Conservation (phyloP, 2,329 filamentous ascomycete species). For the Cercospora brassicicola region DNA sequence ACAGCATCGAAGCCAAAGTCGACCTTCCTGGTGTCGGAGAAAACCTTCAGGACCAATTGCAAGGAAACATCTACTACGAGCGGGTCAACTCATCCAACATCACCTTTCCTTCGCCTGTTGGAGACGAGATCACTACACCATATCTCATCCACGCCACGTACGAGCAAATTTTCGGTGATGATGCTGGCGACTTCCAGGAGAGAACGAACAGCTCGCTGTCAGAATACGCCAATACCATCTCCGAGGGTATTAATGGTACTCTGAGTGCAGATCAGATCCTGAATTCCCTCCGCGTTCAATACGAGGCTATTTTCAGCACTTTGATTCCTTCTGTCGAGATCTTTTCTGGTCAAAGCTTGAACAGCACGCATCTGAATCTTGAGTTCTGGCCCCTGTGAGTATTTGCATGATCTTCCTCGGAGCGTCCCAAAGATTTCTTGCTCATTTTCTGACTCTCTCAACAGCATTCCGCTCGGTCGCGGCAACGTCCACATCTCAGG, state of each 20-base stretch:
- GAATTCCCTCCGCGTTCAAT: constrained; percentile 17
- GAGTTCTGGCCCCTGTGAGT: constrained; percentile 24
- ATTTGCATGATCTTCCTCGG: neutral
- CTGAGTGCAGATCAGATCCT: constrained; percentile 20
- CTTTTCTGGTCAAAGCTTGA: constrained; percentile 14
- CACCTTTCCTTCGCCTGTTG: constrained; percentile 12
- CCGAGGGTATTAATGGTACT: constrained; percentile 13
- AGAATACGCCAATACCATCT: constrained; percentile 10
- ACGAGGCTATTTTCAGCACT: constrained; percentile 20
- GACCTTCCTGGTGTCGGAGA: constrained; percentile 39
- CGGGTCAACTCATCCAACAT: constrained; percentile 10
- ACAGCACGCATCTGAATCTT: constrained; percentile 14
- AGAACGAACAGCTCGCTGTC: constrained; percentile 8
- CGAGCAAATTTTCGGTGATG: constrained; percentile 20
- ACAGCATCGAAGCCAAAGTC: constrained; percentile 23
- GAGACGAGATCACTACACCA: constrained; percentile 16
- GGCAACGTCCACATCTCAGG: constrained; percentile 33
- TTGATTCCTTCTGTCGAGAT: constrained; percentile 13
- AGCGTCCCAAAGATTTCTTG: neutral
- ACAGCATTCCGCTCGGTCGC: constrained; percentile 24
- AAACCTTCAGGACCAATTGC: constrained; percentile 35
- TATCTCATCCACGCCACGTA: constrained; percentile 18
- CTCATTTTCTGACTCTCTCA: too few relatives aligned
- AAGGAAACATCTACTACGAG: constrained; percentile 17
- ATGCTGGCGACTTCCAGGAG: constrained; percentile 8